A percentile compares a stretch with the other conserved stretches of the same genome.
These are phyloP conservation scores for Tribonema minus DNA, from an alignment of 108 stramenopile genomes.

Conservation along the genomic window DNA sequence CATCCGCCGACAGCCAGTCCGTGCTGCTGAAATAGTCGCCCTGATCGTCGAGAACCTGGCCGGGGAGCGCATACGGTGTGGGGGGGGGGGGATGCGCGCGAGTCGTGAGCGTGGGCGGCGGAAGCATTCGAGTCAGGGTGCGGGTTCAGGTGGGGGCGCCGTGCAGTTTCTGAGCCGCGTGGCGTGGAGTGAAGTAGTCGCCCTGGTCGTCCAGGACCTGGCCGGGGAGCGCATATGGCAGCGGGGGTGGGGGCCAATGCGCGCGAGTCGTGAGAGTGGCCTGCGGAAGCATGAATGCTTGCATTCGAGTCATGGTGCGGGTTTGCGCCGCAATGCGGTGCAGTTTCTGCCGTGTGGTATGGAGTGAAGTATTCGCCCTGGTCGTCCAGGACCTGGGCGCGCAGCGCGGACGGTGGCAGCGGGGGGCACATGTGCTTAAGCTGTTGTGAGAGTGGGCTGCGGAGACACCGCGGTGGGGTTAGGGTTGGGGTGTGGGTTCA, in stretches of 20 bases:
- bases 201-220: neutral
- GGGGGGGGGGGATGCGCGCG: neutral
- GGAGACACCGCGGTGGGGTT: too few relatives aligned
- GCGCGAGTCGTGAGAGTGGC: neutral
- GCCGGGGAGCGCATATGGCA: neutral
- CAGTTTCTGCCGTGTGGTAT: too few relatives aligned
- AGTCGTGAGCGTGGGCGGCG: neutral
- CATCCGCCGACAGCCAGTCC: conserved; percentile 32
- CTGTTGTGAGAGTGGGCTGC: too few relatives aligned
- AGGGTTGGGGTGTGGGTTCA: too few relatives aligned
- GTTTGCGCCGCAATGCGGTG: too few relatives aligned
- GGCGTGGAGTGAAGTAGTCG: conserved; percentile 37
- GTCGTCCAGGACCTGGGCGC: conserved; percentile 29
- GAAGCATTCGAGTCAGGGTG: neutral
- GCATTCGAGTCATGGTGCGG: neutral
- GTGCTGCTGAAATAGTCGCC: conserved; percentile 24
- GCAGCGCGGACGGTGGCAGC: too few relatives aligned
- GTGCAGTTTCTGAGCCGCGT: too few relatives aligned
- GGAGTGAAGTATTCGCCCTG: conserved; percentile 35
- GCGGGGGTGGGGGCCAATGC: neutral
- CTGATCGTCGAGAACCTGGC: neutral
- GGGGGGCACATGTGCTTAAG: too few relatives aligned
- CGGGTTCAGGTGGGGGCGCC: too few relatives aligned
- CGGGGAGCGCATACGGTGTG: neutral
- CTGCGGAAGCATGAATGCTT: neutral